Evolutionary conservation across 2,329 filamentous ascomycete genomes (phyloP).

Genomic region (Phialophora expanda): DNA sequence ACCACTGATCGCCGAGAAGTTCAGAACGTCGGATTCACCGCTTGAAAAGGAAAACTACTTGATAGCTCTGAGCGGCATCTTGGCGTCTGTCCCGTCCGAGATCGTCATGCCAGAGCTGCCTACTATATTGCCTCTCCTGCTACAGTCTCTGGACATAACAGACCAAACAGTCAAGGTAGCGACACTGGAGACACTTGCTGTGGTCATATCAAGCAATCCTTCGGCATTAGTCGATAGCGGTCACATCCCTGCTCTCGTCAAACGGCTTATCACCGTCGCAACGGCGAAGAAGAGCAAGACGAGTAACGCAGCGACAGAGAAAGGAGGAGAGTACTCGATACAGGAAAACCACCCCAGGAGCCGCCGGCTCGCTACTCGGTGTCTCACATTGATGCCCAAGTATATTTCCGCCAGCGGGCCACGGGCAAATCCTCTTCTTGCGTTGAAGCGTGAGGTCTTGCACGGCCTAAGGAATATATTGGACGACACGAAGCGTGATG

Average conservation of each 20-base stretch:
- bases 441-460: constrained; percentile 63
- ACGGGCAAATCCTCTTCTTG: constrained; percentile 54
- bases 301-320: constrained; percentile 31
- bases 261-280: constrained; percentile 59
- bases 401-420: constrained; percentile 44
- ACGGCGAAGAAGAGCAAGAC: constrained; percentile 37
- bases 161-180: constrained; percentile 61
- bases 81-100: constrained; percentile 64
- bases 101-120: constrained; percentile 65
- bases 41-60: constrained; percentile 64
- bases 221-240: constrained; percentile 58
- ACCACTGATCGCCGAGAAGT: constrained; percentile 60
- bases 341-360: constrained; percentile 39
- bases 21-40: constrained; percentile 51
- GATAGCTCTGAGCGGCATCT: constrained; percentile 66
- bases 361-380: constrained; percentile 36
- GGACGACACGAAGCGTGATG: constrained; percentile 67
- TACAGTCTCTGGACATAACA: constrained; percentile 65
- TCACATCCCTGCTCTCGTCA: constrained; percentile 63
- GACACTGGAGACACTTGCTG: constrained; percentile 63
- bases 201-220: constrained; percentile 64
- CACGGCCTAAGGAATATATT: constrained; percentile 60
- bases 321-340: constrained; percentile 30
- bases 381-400: constrained; percentile 37
- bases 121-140: constrained; percentile 63